Evolutionary conservation across 768 basidiomycete genomes (phyloP).

Genomic region (Pleurotus pulmonarius): DNA sequence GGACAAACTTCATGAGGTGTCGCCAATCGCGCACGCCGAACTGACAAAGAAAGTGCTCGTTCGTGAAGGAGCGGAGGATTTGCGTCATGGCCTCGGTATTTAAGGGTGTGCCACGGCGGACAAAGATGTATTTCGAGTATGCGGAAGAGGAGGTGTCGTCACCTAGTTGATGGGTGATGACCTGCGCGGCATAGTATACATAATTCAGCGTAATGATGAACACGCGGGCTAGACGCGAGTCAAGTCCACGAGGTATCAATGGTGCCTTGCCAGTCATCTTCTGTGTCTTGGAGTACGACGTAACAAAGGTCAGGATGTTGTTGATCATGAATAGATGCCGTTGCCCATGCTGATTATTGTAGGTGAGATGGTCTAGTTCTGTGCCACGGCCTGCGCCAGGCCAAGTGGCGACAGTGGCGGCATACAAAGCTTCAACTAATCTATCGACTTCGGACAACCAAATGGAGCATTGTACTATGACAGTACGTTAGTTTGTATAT

Average conservation of each 20-base stretch:
- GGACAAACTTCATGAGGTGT: conserved; percentile 2
- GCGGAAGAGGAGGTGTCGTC: neutral
- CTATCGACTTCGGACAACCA: conserved; percentile 7
- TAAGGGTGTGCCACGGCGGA: neutral
- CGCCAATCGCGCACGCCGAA: conserved; percentile 4
- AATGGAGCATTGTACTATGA: neutral
- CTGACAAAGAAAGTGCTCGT: neutral
- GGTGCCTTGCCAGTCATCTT: neutral
- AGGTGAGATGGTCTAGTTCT: conserved; percentile 14
- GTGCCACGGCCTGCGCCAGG: conserved; percentile 14
- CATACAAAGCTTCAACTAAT: conserved; percentile 9
- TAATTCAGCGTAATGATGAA: conserved; percentile 2
- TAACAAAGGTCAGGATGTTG: conserved; percentile 10
- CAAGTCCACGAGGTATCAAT: neutral
- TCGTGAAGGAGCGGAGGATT: neutral
- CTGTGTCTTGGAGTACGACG: conserved; percentile 13
- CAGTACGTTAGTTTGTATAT: neutral
- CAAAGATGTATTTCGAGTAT: conserved; percentile 8
- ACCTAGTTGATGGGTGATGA: neutral
- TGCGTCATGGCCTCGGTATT: neutral
- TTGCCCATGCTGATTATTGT: neutral
- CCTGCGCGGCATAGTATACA: conserved; percentile 5
- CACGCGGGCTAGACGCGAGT: neutral
- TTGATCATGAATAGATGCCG: conserved; percentile 15
- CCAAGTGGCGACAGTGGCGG: conserved; percentile 12